Percentiles rank a stretch among this genome's conserved stretches.
Evolutionary conservation across 192 early-diverging fungal genomes (phyloP).

Genomic region (Endogone sp.): DNA sequence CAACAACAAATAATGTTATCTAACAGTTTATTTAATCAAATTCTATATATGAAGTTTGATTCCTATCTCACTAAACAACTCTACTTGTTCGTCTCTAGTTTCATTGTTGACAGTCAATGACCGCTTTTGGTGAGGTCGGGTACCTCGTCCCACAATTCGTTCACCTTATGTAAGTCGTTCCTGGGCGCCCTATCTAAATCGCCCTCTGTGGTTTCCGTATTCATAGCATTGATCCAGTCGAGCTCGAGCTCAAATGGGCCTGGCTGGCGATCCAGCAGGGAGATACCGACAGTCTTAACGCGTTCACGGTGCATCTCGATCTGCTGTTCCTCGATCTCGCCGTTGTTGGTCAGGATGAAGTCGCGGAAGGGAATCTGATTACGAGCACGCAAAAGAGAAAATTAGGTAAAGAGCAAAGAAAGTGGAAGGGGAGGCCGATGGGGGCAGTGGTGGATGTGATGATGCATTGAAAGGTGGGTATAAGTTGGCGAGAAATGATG

Average conservation of each 20-base stretch:
- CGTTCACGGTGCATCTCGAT: constrained; percentile 78
- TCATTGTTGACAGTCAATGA: too few species aligned
- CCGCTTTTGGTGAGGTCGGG: constrained; percentile 12
- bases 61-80: too few species aligned
- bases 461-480: not conserved
- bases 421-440: not conserved
- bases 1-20: too few species aligned
- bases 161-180: constrained; percentile 15
- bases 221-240: constrained; percentile 89
- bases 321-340: constrained; percentile 82
- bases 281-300: constrained; percentile 89
- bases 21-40: too few species aligned
- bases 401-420: not conserved
- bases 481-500: not conserved
- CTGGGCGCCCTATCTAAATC: constrained; percentile 52
- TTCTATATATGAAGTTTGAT: too few species aligned
- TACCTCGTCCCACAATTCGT: not conserved
- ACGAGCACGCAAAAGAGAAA: too few species aligned
- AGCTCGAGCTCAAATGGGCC: constrained; percentile 88
- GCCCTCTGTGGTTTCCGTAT: constrained; percentile 74
- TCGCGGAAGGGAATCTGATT: constrained; percentile 91
- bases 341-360: constrained; percentile 89
- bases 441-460: not conserved
- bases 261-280: constrained; percentile 70
- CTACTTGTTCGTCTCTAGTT: too few species aligned